phyloP scores from a whole-genome alignment of 192 early-diverging fungal genomes.

The Coemansia sp. region DNA sequence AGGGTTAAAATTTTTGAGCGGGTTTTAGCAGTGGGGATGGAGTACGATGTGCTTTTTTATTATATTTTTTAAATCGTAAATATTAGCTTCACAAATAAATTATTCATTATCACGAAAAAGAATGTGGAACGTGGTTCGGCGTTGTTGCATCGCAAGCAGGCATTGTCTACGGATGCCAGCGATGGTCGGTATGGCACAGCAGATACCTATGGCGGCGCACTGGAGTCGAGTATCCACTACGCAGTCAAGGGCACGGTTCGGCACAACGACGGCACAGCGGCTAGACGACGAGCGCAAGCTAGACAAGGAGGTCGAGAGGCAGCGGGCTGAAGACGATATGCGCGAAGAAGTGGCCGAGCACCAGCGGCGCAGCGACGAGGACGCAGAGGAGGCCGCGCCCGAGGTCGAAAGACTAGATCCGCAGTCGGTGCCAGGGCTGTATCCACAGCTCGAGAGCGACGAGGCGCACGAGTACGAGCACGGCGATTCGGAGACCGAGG shows the following conservation, averaged over 20 bases:
- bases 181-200: background rate
- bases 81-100: too few species aligned
- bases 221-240: background rate
- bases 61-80: too few species aligned
- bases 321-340: slow-evolving; percentile 41
- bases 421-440: slow-evolving; percentile 31
- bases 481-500: background rate
- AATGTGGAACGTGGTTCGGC: slow-evolving; percentile 4
- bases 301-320: slow-evolving; percentile 29
- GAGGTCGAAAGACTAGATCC: slow-evolving; percentile 45
- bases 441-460: slow-evolving; percentile 27
- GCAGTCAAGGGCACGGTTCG: background rate
- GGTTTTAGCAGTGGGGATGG: too few species aligned
- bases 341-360: slow-evolving; percentile 31
- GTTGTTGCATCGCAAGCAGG: background rate
- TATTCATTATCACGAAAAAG: background rate
- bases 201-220: background rate
- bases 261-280: background rate
- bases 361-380: slow-evolving; percentile 9
- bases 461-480: background rate
- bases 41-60: too few species aligned
- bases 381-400: slow-evolving; percentile 24
- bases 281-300: slow-evolving; percentile 6
- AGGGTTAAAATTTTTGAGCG: too few species aligned
- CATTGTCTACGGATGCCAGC: background rate